Conservation (phyloP, 2,329 filamentous ascomycete species). For the Ilyonectria destructans region DNA sequence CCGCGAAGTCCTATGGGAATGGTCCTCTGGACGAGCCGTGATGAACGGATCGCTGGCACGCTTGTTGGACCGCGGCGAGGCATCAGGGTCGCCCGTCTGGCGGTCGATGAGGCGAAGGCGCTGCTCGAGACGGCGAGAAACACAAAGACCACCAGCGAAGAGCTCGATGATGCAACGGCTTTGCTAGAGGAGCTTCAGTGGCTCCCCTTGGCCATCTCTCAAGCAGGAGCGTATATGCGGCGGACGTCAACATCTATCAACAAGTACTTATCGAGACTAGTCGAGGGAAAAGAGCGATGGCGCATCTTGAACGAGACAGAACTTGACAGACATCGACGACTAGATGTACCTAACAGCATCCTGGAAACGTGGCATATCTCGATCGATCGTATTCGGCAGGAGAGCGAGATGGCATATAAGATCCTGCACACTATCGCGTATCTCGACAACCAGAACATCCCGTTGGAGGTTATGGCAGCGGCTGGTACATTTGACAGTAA, state of each 20-base stretch:
- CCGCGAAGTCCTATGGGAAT: conserved; percentile 47
- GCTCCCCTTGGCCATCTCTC: conserved; percentile 53
- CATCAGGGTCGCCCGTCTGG: conserved; percentile 48
- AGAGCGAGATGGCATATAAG: conserved; percentile 47
- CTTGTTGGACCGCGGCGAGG: conserved; percentile 44
- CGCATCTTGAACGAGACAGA: conserved; percentile 40
- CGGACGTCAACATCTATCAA: conserved; percentile 43
- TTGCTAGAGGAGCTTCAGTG: conserved; percentile 47
- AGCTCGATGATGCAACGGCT: background rate
- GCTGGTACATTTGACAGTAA: conserved; percentile 14
- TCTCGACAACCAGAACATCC: conserved; percentile 53
- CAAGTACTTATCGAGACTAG: conserved; percentile 49
- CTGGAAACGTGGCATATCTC: conserved; percentile 55
- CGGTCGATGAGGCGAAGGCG: conserved; percentile 29
- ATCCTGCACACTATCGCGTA: conserved; percentile 53
- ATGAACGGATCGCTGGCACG: conserved; percentile 46
- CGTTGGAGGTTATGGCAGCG: conserved; percentile 46
- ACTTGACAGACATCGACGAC: conserved; percentile 50
- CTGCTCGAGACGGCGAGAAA: conserved; percentile 18
- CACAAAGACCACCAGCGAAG: background rate
- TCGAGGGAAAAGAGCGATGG: conserved; percentile 44
- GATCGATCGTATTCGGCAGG: conserved; percentile 50
- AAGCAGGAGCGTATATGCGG: conserved; percentile 53
- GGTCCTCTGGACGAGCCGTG: conserved; percentile 55
- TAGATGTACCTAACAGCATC: conserved; percentile 51